phyloP scores from a whole-genome alignment of 768 basidiomycete species.

The Mycena maculata region DNA sequence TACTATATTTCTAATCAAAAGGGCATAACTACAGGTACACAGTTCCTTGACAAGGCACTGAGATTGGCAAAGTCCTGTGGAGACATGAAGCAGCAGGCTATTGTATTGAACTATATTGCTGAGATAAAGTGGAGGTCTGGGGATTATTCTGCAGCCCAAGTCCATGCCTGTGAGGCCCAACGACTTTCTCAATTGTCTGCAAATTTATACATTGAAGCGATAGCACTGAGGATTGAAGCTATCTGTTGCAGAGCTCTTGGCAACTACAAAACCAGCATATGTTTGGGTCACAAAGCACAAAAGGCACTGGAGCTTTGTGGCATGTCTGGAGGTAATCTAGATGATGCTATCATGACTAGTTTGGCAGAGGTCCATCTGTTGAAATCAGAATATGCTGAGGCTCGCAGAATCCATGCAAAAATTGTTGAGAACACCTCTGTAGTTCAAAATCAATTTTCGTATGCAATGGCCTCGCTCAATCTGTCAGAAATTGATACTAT shows the following conservation, averaged over 20 bases:
- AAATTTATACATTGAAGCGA: neutral
- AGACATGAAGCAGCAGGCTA: neutral
- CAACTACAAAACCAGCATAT: neutral
- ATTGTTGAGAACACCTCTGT: too few species aligned
- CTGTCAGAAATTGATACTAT: too few species aligned
- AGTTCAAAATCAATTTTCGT: too few species aligned
- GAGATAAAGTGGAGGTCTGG: neutral
- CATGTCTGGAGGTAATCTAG: neutral
- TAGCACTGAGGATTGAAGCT: neutral
- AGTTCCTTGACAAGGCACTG: neutral
- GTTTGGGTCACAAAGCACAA: neutral
- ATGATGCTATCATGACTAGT: neutral
- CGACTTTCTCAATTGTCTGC: neutral
- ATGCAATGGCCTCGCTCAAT: neutral
- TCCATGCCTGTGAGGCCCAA: neutral
- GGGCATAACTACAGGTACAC: neutral
- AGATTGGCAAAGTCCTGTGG: neutral
- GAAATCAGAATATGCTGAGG: slow-evolving; percentile 16
- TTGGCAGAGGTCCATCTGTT: slow-evolving; percentile 4
- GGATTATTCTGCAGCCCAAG: neutral
- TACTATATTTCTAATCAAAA: neutral
- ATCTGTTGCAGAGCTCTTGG: neutral
- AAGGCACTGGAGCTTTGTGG: neutral
- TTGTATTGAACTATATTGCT: neutral
- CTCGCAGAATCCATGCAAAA: neutral